Conservation (phyloP, 202 grass and related monocot species). For the Schoenoplectus tabernaemontani region DNA sequence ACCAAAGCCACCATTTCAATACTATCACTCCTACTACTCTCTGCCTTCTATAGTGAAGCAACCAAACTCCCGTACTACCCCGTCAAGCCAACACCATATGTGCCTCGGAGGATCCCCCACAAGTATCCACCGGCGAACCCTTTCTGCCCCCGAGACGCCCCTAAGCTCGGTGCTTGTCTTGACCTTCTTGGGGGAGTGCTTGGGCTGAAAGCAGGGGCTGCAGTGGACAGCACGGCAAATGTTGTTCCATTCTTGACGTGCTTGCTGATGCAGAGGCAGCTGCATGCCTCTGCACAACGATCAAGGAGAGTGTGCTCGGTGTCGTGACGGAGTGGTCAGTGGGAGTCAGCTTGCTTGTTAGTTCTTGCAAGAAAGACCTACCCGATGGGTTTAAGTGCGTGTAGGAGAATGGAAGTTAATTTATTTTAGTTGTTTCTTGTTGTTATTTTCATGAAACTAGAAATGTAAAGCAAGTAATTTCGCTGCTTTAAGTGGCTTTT, state of each 20-base stretch:
- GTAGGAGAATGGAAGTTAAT: constrained; percentile 19
- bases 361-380: constrained; percentile 52
- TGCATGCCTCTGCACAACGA: constrained; percentile 62
- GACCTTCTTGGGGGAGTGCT: constrained; percentile 33
- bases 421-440: not conserved
- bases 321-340: constrained; percentile 65
- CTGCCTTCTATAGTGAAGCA: not conserved
- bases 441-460: not conserved
- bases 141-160: constrained; percentile 60
- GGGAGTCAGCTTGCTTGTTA: constrained; percentile 55
- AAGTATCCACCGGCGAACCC: constrained; percentile 32
- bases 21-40: constrained; percentile 27
- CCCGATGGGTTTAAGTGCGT: constrained; percentile 75
- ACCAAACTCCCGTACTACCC: not conserved
- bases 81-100: not conserved
- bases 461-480: not conserved
- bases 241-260: constrained; percentile 39
- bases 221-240: constrained; percentile 29
- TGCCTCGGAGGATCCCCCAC: constrained; percentile 29
- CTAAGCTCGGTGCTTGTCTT: constrained; percentile 54
- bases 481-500: not conserved
- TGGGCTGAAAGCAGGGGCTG: constrained; percentile 29
- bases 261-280: constrained; percentile 51
- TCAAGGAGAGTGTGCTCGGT: constrained; percentile 58
- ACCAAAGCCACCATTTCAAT: not conserved